Base-by-base conservation (phyloP, 1,284 basidiomycete species). In the Macrocystidia cucumis region DNA sequence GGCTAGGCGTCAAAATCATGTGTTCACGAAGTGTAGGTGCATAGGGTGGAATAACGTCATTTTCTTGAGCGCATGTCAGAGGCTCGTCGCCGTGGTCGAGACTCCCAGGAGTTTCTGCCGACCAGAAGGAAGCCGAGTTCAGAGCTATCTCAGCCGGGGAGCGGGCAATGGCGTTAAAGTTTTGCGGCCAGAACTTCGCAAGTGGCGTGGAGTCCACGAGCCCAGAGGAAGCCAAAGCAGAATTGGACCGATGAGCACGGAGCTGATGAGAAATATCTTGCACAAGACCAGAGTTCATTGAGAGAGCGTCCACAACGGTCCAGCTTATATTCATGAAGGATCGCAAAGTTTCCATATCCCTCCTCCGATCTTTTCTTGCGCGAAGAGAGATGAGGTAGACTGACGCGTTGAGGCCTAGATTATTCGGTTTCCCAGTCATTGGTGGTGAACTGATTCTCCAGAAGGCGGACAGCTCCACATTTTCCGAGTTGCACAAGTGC, bases 331-430 rank as follows among this genome's bases (percentile, higher is more conserved):
- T 60, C 8, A 79, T 60, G 3, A 52, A 47, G 2, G 43, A 47
- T 12, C 67, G 63, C 6, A 82, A 52, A 9, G 42, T 44, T 35
- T 77, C 71, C 76, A 82, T 81, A 24, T 68, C 57, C n/a, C 44
- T 38, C 8, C 67, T 63, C 13, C 79, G 59, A 42, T 77, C 75
- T 3, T 44, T 40, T 25, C 78, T 63, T 16, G 51, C 56, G 6
- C 72, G 66, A 9, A 80, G 66, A 13, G 77, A 80, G 21, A 86
- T 46, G 2, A 85, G 72, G 44, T 72, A 77, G 35, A 76, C 65
- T 11, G 55, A 49, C 3, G 63, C 55, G 25, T 65, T 50, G 16
- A 60, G 39, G 24, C 54, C 54, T 4, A 63, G 47, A n/a, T n/a
- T n/a, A n/a, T n/a, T n/a, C n/a, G n/a, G n/a, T n/a, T n/a, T n/a